Base-by-base conservation (phyloP, 176 grass and related monocot genomes). In the Luzula sylvatica region DNA sequence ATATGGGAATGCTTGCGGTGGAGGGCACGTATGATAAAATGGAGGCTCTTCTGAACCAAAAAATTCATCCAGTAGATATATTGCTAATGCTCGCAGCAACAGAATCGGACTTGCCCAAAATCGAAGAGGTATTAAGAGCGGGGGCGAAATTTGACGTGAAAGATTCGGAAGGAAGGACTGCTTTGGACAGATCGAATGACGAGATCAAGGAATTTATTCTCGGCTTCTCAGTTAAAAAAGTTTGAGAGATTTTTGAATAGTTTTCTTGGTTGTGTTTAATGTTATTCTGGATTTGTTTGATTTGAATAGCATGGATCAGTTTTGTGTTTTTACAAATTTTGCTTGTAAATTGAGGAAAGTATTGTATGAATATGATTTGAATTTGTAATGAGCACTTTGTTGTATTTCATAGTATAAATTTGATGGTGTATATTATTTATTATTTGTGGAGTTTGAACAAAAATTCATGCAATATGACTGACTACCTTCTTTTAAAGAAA, bases 1-100 rank as follows among this genome's bases (percentile, higher is more conserved):
- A 99, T 68, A 99, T 92, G 93, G 93, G 93, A 50, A 99, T 99
- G 93, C 86, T 99, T 42, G 93, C 93, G 56, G 93, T 99, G 52
- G 93, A 99, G 42, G 86, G 93, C 52, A 80, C 82, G 38, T 99
- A 99, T 72, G 86, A 92, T 68, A 99, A 92, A 76, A 99, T 99
- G 93, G 86, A 92, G 70, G 86, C 81, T 58, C 78, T 99, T 22
- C 32, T 99, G 68, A 75, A 68, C 52, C 72, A 92, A 61, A 27
- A 78, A 71, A 99, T 99, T 58, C 86, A 90, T 69, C 93, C 93
- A 4, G 86, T 99, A 4, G 93, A 92, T 74, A 99, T 99, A 54
- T 76, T 99, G 49, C 75, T 99, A 42, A 67, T 99, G 53, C 47
- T 92, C 23, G 82, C 93, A 2, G 81, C 93, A 11, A 92, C 93